Base-by-base conservation (phyloP, 208 protist genomes). In the Jaenimonas drosophilae region DNA sequence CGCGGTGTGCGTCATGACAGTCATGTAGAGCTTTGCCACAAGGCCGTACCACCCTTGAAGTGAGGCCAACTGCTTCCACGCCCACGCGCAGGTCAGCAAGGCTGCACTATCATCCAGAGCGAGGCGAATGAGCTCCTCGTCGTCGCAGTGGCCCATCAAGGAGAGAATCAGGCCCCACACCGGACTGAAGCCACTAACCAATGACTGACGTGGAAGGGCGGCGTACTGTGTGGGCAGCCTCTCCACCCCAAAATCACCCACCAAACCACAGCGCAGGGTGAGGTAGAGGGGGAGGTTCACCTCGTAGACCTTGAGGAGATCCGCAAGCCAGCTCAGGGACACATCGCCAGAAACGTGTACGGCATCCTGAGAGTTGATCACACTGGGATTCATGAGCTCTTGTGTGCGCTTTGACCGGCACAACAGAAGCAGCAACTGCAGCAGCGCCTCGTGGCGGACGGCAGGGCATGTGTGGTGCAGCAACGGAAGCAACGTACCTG, bases 311-410 rank as follows among this genome's bases (percentile, higher is more conserved):
- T 48, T 42, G 46, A 84, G 46, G 19, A 73, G 61, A 24, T 78
- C 66, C n/a, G 49, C 58, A 20, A 93, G 42, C 79, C 76, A 89
- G 25, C 65, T 63, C 12, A 93, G 60, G n/a, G 72, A 86, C 34
- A 84, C 66, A 45, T 80, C 71, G 24, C 68, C 54, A 6, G 32
- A 36, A 6, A 78, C 67, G 54, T 88, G 76, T 34, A 87, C 74
- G 2, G 65, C 69, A 21, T 83, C 79, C 26, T 61, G 48, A 32
- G 57, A 52, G 9, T 51, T 49, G 21, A 81, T 29, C 39, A 86
- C 40, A 16, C 63, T 45, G 5, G 84, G 70, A 48, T 83, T 89
- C 64, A 93, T 70, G 20, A 88, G 56, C 58, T 88, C 76, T 51
- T 89, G 79, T 7, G 75, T 83, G 17, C 64, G 58, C 47, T 69